phyloP scores from a whole-genome alignment of 345 rosid species.

The Physaria fendleri region DNA sequence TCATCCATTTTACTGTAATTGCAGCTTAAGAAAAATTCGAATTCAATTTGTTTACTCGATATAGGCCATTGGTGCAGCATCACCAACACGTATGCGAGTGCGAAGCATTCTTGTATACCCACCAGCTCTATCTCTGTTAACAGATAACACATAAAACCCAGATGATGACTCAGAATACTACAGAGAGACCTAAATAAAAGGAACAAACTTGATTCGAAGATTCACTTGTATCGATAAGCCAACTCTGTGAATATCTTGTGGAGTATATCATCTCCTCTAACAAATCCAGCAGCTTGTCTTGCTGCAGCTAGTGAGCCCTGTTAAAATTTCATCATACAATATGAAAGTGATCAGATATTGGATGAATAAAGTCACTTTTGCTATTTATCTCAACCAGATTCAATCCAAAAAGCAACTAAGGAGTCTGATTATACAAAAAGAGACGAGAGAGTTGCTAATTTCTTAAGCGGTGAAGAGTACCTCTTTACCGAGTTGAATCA shows the following conservation, averaged over 20 bases:
- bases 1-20: background rate
- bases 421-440: background rate
- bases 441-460: too few species aligned
- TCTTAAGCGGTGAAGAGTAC: too few species aligned
- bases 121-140: slow-evolving; percentile 78
- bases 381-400: background rate
- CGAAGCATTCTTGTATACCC: slow-evolving; percentile 89
- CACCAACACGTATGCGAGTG: slow-evolving; percentile 84
- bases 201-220: background rate
- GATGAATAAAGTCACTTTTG: background rate
- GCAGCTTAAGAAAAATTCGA: background rate
- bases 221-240: slow-evolving; percentile 81
- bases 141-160: slow-evolving; percentile 3
- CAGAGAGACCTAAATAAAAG: background rate
- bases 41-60: slow-evolving; percentile 49
- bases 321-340: background rate
- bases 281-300: slow-evolving; percentile 81
- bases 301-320: slow-evolving; percentile 83
- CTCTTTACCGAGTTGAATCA: slow-evolving; percentile 96
- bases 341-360: background rate
- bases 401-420: background rate
- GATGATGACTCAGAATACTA: background rate
- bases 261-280: slow-evolving; percentile 80
- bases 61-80: slow-evolving; percentile 93
- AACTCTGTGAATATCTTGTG: slow-evolving; percentile 86